A percentile compares a stretch with the other conserved stretches of the same genome.
These are phyloP conservation scores for Cryptococcus hybrid DNA, from an alignment of 1,284 basidiomycete genomes.

Conservation along the genomic window DNA sequence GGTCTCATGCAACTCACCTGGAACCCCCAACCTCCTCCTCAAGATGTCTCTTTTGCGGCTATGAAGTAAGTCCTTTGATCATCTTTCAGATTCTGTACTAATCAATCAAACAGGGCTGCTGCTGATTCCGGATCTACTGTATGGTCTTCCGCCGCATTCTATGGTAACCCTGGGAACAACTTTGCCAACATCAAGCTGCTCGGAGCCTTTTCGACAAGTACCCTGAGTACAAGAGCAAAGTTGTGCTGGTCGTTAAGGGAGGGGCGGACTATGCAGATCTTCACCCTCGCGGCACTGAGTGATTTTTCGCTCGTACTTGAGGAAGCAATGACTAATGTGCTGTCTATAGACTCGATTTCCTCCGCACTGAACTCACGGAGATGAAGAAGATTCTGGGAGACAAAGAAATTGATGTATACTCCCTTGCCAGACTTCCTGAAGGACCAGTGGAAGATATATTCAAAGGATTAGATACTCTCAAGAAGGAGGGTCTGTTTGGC, in stretches of 20 bases:
- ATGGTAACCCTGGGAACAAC: constrained; percentile 31
- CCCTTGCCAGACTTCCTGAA: constrained; percentile 13
- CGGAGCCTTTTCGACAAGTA: constrained; percentile 49
- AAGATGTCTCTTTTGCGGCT: constrained; percentile 60
- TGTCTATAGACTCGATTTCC: constrained; percentile 40
- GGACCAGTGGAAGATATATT: constrained; percentile 17
- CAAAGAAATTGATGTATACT: constrained; percentile 56
- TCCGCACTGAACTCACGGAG: constrained; percentile 51
- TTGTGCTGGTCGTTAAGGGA: constrained; percentile 57
- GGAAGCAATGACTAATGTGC: not conserved
- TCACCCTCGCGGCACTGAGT: not conserved
- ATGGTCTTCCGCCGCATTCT: constrained; percentile 48
- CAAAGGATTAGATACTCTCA: constrained; percentile 17
- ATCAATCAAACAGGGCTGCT: constrained; percentile 41
- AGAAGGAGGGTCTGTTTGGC: constrained; percentile 30
- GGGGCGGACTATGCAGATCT: constrained; percentile 29
- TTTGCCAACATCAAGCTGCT: constrained; percentile 44
- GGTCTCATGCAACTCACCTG: constrained; percentile 61
- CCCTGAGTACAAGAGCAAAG: constrained; percentile 57
- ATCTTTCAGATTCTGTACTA: not conserved
- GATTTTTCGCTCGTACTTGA: not conserved
- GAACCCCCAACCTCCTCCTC: constrained; percentile 52
- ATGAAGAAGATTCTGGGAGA: constrained; percentile 51
- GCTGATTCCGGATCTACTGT: constrained; percentile 57
- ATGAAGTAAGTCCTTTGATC: constrained; percentile 53